These are phyloP conservation scores for Odonthalia washingtoniensis DNA, from an alignment of 31 red algal genomes.

Conservation along the genomic window DNA sequence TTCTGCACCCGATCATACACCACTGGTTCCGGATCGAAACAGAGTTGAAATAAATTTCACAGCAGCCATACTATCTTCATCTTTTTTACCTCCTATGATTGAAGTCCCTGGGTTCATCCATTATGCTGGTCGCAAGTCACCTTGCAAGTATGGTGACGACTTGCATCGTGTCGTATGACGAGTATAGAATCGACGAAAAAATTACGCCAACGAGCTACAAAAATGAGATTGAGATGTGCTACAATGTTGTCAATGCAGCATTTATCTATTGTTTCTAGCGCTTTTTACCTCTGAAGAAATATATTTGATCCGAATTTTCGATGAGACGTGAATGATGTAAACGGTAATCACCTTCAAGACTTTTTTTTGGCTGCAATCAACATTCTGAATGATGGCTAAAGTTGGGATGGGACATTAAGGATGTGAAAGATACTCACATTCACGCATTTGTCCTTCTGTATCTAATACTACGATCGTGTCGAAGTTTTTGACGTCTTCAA, in stretches of 20 bases:
- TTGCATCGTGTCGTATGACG: conserved; percentile 84
- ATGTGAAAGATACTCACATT: too few species aligned
- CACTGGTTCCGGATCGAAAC: too few species aligned
- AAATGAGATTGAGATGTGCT: conserved; percentile 76
- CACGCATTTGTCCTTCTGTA: too few species aligned
- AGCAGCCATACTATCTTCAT: conserved; percentile 29
- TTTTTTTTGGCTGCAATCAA: conserved; percentile 86
- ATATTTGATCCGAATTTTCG: conserved; percentile 93
- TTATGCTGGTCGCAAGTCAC: conserved; percentile 69
- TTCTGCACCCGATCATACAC: too few species aligned
- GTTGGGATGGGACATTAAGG: too few species aligned
- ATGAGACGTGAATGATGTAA: conserved; percentile 93
- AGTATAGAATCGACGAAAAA: conserved; percentile 88
- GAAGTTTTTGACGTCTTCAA: too few species aligned
- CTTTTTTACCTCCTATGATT: conserved; percentile 62
- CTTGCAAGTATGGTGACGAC: conserved; percentile 59
- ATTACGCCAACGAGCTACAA: conserved; percentile 83
- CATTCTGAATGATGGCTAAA: conserved; percentile 87
- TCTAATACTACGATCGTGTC: too few species aligned
- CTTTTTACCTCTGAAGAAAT: conserved; percentile 86
- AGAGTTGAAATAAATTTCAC: too few species aligned
- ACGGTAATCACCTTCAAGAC: conserved; percentile 96
- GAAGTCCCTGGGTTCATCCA: conserved; percentile 83
- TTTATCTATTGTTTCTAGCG: conserved; percentile 96
- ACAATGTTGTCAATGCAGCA: conserved; percentile 75